These are phyloP conservation scores for Penicillium longicatenatum DNA, from an alignment of 495 filamentous ascomycete genomes.

Conservation along the genomic window DNA sequence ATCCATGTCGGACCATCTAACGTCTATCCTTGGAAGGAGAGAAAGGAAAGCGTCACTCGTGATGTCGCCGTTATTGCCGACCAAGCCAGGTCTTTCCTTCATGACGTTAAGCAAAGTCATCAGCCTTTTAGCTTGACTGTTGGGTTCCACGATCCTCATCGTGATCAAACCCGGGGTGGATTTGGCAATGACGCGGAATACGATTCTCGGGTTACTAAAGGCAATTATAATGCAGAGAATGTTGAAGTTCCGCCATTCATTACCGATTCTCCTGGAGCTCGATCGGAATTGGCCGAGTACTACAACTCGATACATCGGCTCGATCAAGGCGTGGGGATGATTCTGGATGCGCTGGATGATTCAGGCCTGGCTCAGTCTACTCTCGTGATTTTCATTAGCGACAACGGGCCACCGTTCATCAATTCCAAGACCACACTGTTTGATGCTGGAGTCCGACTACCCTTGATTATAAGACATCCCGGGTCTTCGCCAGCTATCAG, in stretches of 20 bases:
- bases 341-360: slow-evolving; percentile 33
- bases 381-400: slow-evolving; percentile 43
- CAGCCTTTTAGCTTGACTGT: slow-evolving; percentile 41
- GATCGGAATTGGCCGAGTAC: slow-evolving; percentile 40
- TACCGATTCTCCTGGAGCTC: slow-evolving; percentile 32
- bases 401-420: slow-evolving; percentile 47
- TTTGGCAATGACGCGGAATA: slow-evolving; percentile 38
- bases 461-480: slow-evolving; percentile 35
- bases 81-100: slow-evolving; percentile 34
- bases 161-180: slow-evolving; percentile 34
- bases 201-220: slow-evolving; percentile 4
- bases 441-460: slow-evolving; percentile 41
- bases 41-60: slow-evolving; percentile 33
- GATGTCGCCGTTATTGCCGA: slow-evolving; percentile 38
- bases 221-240: slow-evolving; percentile 14
- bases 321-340: slow-evolving; percentile 40
- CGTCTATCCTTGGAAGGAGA: slow-evolving; percentile 41
- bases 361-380: slow-evolving; percentile 31
- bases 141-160: slow-evolving; percentile 44
- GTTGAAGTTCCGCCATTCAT: slow-evolving; percentile 36
- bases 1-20: slow-evolving; percentile 41
- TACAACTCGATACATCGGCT: slow-evolving; percentile 39
- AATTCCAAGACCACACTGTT: slow-evolving; percentile 50
- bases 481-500: slow-evolving; percentile 20
- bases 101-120: slow-evolving; percentile 20